These are phyloP conservation scores for Baudoinia panamericana DNA, from an alignment of 495 filamentous ascomycete species.

Conservation along the genomic window DNA sequence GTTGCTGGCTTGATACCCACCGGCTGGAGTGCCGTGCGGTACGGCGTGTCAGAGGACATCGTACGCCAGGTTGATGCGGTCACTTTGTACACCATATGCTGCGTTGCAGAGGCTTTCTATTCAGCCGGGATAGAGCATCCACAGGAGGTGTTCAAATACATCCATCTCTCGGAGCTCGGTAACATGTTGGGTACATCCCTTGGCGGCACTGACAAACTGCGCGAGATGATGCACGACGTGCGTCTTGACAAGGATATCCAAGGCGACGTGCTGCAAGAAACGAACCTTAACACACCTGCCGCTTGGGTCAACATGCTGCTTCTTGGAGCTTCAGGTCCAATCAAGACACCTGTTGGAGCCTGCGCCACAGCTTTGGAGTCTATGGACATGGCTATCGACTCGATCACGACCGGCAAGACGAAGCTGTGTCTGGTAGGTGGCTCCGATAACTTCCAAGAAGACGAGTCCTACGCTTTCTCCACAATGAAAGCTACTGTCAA, in stretches of 20 bases:
- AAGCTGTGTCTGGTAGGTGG: slow-evolving; percentile 22
- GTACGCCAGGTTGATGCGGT: slow-evolving; percentile 15
- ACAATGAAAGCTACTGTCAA: slow-evolving; percentile 22
- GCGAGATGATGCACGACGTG: slow-evolving; percentile 15
- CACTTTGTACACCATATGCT: slow-evolving; percentile 16
- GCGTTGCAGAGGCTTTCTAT: slow-evolving; percentile 18
- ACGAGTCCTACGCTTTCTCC: slow-evolving; percentile 17
- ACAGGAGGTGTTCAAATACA: slow-evolving; percentile 20
- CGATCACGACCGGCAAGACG: slow-evolving; percentile 15
- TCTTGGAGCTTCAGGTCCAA: slow-evolving; percentile 19
- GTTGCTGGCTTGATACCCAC: slow-evolving; percentile 22
- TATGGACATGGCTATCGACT: slow-evolving; percentile 18
- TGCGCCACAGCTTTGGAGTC: slow-evolving; percentile 23
- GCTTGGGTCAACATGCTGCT: slow-evolving; percentile 25
- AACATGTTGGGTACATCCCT: slow-evolving; percentile 21
- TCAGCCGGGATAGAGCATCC: slow-evolving; percentile 20
- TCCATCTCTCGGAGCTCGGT: slow-evolving; percentile 20
- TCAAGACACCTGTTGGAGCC: slow-evolving; percentile 20
- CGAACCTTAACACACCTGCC: slow-evolving; percentile 20
- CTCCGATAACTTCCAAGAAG: slow-evolving; percentile 19
- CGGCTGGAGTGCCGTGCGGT: slow-evolving; percentile 18
- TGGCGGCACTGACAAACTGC: slow-evolving; percentile 10
- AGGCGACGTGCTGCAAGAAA: slow-evolving; percentile 20
- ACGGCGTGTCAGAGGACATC: slow-evolving; percentile 23
- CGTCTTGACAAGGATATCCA: slow-evolving; percentile 14